Base-by-base conservation (phyloP, 257 asterid species). In the Jasminum sambac region DNA sequence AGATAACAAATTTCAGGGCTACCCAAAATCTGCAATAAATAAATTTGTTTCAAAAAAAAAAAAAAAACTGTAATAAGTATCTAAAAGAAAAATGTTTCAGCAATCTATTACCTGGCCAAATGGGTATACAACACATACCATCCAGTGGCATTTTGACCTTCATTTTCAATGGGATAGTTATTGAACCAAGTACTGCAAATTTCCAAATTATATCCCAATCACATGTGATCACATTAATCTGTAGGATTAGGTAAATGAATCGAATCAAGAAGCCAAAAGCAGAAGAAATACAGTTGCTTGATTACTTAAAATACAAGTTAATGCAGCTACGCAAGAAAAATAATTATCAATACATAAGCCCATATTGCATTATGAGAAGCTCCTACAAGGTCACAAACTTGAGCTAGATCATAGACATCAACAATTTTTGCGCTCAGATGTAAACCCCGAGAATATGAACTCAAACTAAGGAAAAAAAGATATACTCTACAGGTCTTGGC, bases 141-240 rank as follows among this genome's bases (percentile, higher is more conserved):
- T n/a, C n/a, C n/a, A n/a, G n/a, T n/a, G n/a, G n/a, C n/a, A n/a
- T n/a, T n/a, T n/a, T n/a, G n/a, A n/a, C n/a, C n/a, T n/a, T n/a
- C n/a, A n/a, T n/a, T 84, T 77, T 81, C 90, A 69, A 93, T 82
- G 68, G 88, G 71, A 87, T 69, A 73, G 83, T 80, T 79, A 84
- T 88, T 11, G 96, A 87, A 67, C 98, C 97, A 84, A 90, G 95
- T 80, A 93, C 84, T 72, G 92, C 82, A 86, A 89, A 87, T 87
- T 88, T 90, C 89, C 97, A 90, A 67, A n/a, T 77, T 76, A 84
- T 83, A 84, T 90, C 96, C 98, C 97, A 93, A 78, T 88, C 95
- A 81, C 87, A 86, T 61, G 90, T 83, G 43, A 95, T 89, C 73
- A 90, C 90, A 67, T 74, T 83, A 76, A 93, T 85, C 98, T 93